A percentile compares a stretch with the other conserved stretches of the same genome.
Evolutionary conservation across 2,329 filamentous ascomycete genomes (phyloP).

Genomic region (Lachnellula arida): DNA sequence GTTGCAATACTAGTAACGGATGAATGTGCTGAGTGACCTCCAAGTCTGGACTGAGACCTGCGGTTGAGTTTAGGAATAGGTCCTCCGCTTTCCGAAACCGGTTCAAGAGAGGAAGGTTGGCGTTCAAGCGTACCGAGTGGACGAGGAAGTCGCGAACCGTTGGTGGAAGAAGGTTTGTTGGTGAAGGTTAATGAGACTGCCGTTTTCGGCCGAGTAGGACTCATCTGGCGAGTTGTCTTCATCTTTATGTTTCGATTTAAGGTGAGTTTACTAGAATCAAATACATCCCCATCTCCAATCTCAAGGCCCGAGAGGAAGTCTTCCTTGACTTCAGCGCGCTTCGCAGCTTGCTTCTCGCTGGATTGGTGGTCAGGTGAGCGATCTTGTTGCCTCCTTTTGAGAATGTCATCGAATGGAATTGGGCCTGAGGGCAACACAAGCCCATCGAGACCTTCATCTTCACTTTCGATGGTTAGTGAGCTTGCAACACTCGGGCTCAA

Average conservation of each 20-base stretch:
- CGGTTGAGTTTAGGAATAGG: constrained; percentile 57
- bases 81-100: constrained; percentile 84
- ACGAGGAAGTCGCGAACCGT: constrained; percentile 70
- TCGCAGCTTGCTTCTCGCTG: constrained; percentile 34
- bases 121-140: constrained; percentile 65
- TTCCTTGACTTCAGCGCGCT: constrained; percentile 43
- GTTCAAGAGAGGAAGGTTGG: constrained; percentile 74
- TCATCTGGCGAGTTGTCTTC: constrained; percentile 65
- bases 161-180: constrained; percentile 58
- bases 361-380: constrained; percentile 48
- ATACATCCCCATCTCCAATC: constrained; percentile 75
- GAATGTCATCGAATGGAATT: constrained; percentile 73
- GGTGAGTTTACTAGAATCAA: constrained; percentile 74
- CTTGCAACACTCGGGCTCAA: constrained; percentile 91
- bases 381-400: constrained; percentile 66
- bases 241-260: constrained; percentile 89
- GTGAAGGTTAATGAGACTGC: constrained; percentile 89
- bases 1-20: constrained; percentile 61
- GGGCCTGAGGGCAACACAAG: constrained; percentile 79
- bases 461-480: constrained; percentile 85
- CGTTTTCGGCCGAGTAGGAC: constrained; percentile 66
- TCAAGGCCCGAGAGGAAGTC: constrained; percentile 87
- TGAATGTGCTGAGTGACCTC: constrained; percentile 64
- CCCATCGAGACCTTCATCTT: constrained; percentile 90
- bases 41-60: constrained; percentile 62